Percentiles rank a stretch among this genome's conserved stretches.
Evolutionary conservation across 1,284 basidiomycete species (phyloP).

Genomic region (Pulchroboletus neoregius): DNA sequence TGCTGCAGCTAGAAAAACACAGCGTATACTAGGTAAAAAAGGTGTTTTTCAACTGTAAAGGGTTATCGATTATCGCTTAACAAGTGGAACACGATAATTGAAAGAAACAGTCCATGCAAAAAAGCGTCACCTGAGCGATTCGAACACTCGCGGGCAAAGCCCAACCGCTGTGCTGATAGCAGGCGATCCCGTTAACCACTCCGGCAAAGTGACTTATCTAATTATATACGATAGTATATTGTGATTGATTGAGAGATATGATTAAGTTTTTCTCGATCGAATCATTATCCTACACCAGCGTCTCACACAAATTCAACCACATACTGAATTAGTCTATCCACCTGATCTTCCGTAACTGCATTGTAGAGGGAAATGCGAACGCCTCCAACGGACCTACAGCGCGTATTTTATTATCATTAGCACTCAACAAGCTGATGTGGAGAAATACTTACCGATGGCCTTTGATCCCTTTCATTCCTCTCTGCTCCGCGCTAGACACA

Average conservation of each 20-base stretch:
- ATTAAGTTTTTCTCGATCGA: constrained; percentile 1
- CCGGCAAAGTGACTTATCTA: constrained; percentile 77
- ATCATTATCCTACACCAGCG: constrained; percentile 1
- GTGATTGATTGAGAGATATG: too few species aligned
- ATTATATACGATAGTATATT: neutral
- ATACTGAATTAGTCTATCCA: constrained; percentile 56
- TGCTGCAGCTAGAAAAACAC: too few species aligned
- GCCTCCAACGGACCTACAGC: constrained; percentile 63
- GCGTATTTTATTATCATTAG: neutral
- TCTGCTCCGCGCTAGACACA: constrained; percentile 71
- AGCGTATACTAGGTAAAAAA: too few species aligned
- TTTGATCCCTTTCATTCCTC: constrained; percentile 81
- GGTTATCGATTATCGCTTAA: too few species aligned
- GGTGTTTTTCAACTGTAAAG: too few species aligned
- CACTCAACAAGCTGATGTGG: constrained; percentile 9
- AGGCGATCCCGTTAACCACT: constrained; percentile 92
- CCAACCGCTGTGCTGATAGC: constrained; percentile 72
- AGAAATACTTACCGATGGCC: constrained; percentile 74
- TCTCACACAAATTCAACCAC: constrained; percentile 51
- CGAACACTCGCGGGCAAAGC: constrained; percentile 83
- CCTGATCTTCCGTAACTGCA: constrained; percentile 80
- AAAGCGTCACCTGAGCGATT: constrained; percentile 81
- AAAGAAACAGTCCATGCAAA: neutral
- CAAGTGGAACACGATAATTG: neutral
- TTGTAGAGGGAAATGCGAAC: constrained; percentile 95